phyloP scores from a whole-genome alignment of 495 filamentous ascomycete genomes.

The Podospora appendiculata region DNA sequence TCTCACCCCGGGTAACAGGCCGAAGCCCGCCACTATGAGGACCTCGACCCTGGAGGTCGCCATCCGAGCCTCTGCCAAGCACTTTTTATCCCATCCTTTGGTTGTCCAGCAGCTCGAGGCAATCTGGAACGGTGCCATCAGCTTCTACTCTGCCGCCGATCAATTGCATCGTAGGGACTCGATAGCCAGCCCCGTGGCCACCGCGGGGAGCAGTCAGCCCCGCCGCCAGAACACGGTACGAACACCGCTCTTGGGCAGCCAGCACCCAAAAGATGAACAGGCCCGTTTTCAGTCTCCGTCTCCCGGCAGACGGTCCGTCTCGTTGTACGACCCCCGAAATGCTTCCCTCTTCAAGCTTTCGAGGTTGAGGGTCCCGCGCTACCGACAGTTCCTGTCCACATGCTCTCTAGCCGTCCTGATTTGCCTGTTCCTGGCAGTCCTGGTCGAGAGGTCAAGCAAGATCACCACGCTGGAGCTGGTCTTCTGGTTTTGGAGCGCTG shows the following conservation, averaged over 20 bases:
- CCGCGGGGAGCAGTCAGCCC: slow-evolving; percentile 11
- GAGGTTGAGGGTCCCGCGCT: slow-evolving; percentile 78
- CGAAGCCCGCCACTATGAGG: slow-evolving; percentile 50
- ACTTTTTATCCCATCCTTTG: slow-evolving; percentile 80
- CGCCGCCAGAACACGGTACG: slow-evolving; percentile 26
- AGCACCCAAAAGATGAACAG: slow-evolving; percentile 29
- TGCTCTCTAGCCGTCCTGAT: slow-evolving; percentile 74
- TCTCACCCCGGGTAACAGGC: slow-evolving; percentile 23
- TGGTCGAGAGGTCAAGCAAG: slow-evolving; percentile 56
- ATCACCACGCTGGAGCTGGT: slow-evolving; percentile 78
- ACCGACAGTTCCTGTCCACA: slow-evolving; percentile 82
- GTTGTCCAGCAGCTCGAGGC: slow-evolving; percentile 90
- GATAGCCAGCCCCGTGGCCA: slow-evolving; percentile 2
- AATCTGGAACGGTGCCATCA: slow-evolving; percentile 90
- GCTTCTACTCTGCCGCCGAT: slow-evolving; percentile 82
- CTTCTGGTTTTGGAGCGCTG: slow-evolving; percentile 96
- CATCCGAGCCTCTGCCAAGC: slow-evolving; percentile 82
- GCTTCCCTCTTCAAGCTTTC: slow-evolving; percentile 88
- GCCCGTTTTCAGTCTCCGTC: slow-evolving; percentile 18
- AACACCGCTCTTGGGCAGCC: slow-evolving; percentile 36
- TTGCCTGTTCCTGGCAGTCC: slow-evolving; percentile 72
- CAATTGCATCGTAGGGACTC: slow-evolving; percentile 57
- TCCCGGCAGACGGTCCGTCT: slow-evolving; percentile 62
- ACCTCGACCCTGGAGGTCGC: slow-evolving; percentile 87
- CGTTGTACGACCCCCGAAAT: slow-evolving; percentile 82